Conservation (phyloP, 805 yeast species). For the Kluyveromyces starmeri region DNA sequence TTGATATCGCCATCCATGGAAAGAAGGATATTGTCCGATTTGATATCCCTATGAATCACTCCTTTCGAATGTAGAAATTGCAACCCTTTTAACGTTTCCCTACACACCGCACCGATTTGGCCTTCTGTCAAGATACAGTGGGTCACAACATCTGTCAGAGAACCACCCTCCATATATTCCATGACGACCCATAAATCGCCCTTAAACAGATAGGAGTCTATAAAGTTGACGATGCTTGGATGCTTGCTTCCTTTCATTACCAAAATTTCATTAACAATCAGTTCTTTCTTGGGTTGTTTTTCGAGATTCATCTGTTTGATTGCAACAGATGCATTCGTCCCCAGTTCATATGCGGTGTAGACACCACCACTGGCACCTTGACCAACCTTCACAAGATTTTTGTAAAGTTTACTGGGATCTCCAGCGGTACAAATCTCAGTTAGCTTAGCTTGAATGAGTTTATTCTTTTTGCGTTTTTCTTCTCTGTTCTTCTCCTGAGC, state of each 20-base stretch:
- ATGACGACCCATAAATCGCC: slow-evolving; percentile 93
- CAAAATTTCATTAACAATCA: slow-evolving; percentile 87
- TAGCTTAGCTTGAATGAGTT: slow-evolving; percentile 61
- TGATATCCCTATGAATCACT: slow-evolving; percentile 92
- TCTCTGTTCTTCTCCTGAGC: slow-evolving; percentile 65
- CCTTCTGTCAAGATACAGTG: slow-evolving; percentile 83
- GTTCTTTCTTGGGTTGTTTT: slow-evolving; percentile 90
- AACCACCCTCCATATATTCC: slow-evolving; percentile 99
- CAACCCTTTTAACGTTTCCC: slow-evolving; percentile 82
- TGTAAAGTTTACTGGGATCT: slow-evolving; percentile 68
- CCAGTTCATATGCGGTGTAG: slow-evolving; percentile 68
- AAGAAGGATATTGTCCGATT: slow-evolving; percentile 84
- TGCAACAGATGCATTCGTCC: slow-evolving; percentile 61
- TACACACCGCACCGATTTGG: slow-evolving; percentile 90
- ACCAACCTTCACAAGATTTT: slow-evolving; percentile 74
- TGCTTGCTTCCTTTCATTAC: slow-evolving; percentile 93
- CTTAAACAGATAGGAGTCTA: slow-evolving; percentile 70
- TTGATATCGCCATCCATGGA: slow-evolving; percentile 83
- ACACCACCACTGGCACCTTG: slow-evolving; percentile 99
- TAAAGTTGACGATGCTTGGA: slow-evolving; percentile 86
- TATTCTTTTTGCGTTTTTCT: slow-evolving; percentile 63
- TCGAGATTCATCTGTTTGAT: slow-evolving; percentile 94
- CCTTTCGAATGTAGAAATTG: slow-evolving; percentile 85
- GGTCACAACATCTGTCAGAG: slow-evolving; percentile 89
- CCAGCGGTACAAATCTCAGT: slow-evolving; percentile 73